phyloP scores from a whole-genome alignment of 2,329 filamentous ascomycete genomes.

The Cordyceps javanica region DNA sequence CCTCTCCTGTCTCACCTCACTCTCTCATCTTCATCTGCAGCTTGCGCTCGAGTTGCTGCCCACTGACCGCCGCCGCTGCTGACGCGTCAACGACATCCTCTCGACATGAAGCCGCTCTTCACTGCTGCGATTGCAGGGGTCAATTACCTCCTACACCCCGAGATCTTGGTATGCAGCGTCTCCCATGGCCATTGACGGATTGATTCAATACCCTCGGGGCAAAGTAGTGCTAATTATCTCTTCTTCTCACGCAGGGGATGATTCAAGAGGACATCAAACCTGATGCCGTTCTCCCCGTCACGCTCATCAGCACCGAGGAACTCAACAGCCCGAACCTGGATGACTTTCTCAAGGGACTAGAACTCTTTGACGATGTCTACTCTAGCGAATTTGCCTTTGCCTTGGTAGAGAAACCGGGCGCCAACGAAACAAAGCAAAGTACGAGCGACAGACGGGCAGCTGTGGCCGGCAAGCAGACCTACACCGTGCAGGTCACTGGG shows the following conservation, averaged over 20 bases:
- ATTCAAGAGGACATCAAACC: conserved; percentile 37
- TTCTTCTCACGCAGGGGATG: conserved; percentile 25
- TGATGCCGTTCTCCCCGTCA: conserved; percentile 34
- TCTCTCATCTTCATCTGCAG: background rate
- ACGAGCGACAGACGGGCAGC: background rate
- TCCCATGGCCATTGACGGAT: background rate
- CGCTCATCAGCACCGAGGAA: conserved; percentile 32
- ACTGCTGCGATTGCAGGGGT: conserved; percentile 11
- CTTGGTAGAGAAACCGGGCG: conserved; percentile 31
- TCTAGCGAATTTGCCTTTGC: conserved; percentile 31
- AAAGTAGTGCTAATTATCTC: no score
- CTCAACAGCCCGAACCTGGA: conserved; percentile 30
- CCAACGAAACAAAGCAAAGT: conserved; percentile 13
- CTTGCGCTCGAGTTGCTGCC: background rate
- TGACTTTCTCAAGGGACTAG: conserved; percentile 26
- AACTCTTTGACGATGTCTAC: conserved; percentile 33
- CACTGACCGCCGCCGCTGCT: no score
- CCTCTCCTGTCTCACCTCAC: background rate
- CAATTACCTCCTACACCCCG: conserved; percentile 12
- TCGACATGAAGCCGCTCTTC: conserved; percentile 13
- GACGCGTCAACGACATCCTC: background rate
- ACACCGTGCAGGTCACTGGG: conserved; percentile 5
- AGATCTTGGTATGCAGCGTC: conserved; percentile 4
- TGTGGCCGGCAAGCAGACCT: background rate
- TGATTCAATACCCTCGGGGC: no score